Conservation (phyloP, 345 rosid genomes). For the Heritiera littoralis region DNA sequence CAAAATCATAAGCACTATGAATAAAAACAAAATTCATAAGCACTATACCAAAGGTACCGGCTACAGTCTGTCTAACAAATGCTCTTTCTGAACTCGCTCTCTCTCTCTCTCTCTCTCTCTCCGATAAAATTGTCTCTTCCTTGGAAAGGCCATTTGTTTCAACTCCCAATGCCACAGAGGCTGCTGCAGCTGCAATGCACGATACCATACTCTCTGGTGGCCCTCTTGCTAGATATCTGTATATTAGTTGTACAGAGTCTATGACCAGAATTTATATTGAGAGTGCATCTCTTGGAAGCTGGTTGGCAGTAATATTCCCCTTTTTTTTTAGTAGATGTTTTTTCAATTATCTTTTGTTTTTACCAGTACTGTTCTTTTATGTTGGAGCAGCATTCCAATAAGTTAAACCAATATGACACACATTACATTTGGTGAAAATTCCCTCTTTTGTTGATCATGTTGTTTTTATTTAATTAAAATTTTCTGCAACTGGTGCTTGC, state of each 20-base stretch:
- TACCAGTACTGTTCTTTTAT: no score
- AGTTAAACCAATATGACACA: no score
- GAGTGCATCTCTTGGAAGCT: background rate
- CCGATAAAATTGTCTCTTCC: background rate
- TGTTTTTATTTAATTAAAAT: no score
- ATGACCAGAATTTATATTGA: background rate
- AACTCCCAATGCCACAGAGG: constrained; percentile 3
- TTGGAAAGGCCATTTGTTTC: background rate
- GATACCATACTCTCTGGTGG: no score
- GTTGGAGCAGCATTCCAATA: no score
- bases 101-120: background rate
- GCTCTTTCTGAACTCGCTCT: background rate
- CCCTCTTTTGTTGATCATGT: no score
- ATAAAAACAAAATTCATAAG: background rate
- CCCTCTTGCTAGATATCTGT: background rate
- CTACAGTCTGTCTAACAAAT: background rate
- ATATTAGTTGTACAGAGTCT: background rate
- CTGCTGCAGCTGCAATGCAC: background rate
- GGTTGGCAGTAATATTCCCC: background rate
- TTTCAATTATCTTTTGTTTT: background rate
- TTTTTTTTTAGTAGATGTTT: background rate
- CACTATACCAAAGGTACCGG: background rate
- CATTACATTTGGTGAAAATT: no score
- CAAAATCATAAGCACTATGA: background rate
- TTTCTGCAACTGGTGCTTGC: no score